Evolutionary conservation across 2,329 filamentous ascomycete genomes (phyloP).

Genomic region (Cladobotryum mycophilum): DNA sequence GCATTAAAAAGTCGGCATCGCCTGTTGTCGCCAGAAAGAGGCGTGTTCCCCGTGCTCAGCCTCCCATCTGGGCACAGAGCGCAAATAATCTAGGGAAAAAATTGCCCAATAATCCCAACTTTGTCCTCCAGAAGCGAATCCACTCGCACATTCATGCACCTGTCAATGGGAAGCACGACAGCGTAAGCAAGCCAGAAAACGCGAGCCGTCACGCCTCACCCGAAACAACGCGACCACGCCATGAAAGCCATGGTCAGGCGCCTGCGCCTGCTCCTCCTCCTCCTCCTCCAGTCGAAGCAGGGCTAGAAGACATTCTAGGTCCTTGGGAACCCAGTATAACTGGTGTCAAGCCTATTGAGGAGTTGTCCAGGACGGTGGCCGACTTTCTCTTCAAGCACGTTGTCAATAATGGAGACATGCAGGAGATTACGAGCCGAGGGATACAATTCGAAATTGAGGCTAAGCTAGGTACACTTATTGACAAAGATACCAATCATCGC

Average conservation of each 20-base stretch:
- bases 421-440: conserved; percentile 55
- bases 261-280: background rate
- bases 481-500: conserved; percentile 64
- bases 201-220: conserved; percentile 42
- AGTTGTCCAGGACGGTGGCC: conserved; percentile 67
- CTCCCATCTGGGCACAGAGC: conserved; percentile 45
- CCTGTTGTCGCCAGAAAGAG: conserved; percentile 33
- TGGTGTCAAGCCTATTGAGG: conserved; percentile 63
- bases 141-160: conserved; percentile 19
- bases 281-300: conserved; percentile 21
- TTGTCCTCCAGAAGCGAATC: conserved; percentile 36
- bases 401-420: conserved; percentile 58
- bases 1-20: conserved; percentile 23
- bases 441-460: conserved; percentile 89
- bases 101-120: conserved; percentile 38
- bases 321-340: conserved; percentile 64
- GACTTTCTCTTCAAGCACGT: conserved; percentile 74
- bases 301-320: conserved; percentile 37
- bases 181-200: conserved; percentile 22
- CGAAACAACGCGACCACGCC: conserved; percentile 33
- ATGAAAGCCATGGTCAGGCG: conserved; percentile 18
- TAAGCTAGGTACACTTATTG: conserved; percentile 78
- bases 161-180: conserved; percentile 34
- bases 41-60: conserved; percentile 29
- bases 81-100: conserved; percentile 29